Conservation (phyloP, 345 rosid species). For the Raphanus raphanistrum region DNA sequence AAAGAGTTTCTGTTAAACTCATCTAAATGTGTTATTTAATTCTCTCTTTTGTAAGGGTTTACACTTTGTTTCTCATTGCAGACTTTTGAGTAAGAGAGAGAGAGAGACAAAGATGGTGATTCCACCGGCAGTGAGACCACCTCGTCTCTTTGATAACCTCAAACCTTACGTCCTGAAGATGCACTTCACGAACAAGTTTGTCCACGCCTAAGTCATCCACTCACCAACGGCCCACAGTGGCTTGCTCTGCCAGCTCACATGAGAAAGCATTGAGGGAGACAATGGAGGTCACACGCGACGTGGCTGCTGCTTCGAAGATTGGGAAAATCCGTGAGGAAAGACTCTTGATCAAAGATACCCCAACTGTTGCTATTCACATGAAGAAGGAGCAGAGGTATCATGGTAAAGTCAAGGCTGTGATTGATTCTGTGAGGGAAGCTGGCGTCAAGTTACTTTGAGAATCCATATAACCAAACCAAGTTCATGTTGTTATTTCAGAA, state of each 20-base stretch:
- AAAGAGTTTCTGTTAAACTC: not conserved
- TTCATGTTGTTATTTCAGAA: not conserved
- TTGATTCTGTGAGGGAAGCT: slow-evolving; percentile 68
- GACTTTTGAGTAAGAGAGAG: slow-evolving; percentile 9
- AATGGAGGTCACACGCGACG: slow-evolving; percentile 64
- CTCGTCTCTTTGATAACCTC: slow-evolving; percentile 54
- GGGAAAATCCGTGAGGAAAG: slow-evolving; percentile 79
- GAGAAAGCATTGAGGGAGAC: slow-evolving; percentile 67
- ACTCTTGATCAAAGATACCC: slow-evolving; percentile 57
- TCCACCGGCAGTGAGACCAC: slow-evolving; percentile 74
- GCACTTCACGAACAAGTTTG: slow-evolving; percentile 80
- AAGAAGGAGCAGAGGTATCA: slow-evolving; percentile 83
- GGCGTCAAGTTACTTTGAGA: slow-evolving; percentile 62
- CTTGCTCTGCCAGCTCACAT: slow-evolving; percentile 75
- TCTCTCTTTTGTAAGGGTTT: not conserved
- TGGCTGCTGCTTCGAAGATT: slow-evolving; percentile 85
- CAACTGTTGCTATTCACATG: slow-evolving; percentile 62
- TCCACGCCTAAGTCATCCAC: slow-evolving; percentile 78
- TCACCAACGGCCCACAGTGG: slow-evolving; percentile 75
- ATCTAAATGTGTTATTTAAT: not conserved
- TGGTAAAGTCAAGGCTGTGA: slow-evolving; percentile 78
- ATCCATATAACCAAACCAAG: not conserved
- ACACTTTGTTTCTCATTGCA: not conserved
- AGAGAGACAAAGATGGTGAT: slow-evolving; percentile 51
- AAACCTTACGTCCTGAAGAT: slow-evolving; percentile 74